Conservation (phyloP, 495 filamentous ascomycete genomes). For the Staphylotrichum tortipilum region DNA sequence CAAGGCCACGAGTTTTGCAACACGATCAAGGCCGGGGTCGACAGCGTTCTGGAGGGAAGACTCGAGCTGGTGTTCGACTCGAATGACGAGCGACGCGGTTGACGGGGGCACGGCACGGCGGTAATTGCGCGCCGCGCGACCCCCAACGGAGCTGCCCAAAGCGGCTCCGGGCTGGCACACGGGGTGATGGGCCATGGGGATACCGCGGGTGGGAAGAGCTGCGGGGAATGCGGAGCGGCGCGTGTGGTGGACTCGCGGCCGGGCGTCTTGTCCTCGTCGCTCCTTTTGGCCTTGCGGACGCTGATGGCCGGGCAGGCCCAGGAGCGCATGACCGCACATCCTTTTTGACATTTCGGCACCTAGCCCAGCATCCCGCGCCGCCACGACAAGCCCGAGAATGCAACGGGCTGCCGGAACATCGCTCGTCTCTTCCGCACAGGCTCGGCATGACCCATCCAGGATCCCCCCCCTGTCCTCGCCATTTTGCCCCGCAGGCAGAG, state of each 20-base stretch:
- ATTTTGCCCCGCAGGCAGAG: slow-evolving; percentile 19
- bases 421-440: slow-evolving; percentile 18
- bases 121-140: too few relatives aligned
- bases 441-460: slow-evolving; percentile 8
- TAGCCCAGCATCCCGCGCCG: not conserved
- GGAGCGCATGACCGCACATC: not conserved
- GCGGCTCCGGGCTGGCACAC: too few relatives aligned
- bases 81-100: not conserved
- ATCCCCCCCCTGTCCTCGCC: slow-evolving; percentile 12
- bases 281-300: not conserved
- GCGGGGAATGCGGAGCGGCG: not conserved
- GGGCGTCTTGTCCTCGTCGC: not conserved
- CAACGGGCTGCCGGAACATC: slow-evolving; percentile 21
- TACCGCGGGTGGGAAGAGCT: too few relatives aligned
- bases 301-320: not conserved
- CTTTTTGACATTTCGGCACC: not conserved
- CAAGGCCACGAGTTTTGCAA: slow-evolving; percentile 39
- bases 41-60: slow-evolving; percentile 35
- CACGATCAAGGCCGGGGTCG: slow-evolving; percentile 33
- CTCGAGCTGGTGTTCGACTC: slow-evolving; percentile 32
- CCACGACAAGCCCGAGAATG: slow-evolving; percentile 8
- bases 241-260: not conserved
- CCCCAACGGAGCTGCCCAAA: too few relatives aligned
- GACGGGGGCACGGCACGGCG: too few relatives aligned
- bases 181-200: too few relatives aligned